Evolutionary conservation across 2,329 filamentous ascomycete genomes (phyloP).

Genomic region (Rachicladosporium sp.): DNA sequence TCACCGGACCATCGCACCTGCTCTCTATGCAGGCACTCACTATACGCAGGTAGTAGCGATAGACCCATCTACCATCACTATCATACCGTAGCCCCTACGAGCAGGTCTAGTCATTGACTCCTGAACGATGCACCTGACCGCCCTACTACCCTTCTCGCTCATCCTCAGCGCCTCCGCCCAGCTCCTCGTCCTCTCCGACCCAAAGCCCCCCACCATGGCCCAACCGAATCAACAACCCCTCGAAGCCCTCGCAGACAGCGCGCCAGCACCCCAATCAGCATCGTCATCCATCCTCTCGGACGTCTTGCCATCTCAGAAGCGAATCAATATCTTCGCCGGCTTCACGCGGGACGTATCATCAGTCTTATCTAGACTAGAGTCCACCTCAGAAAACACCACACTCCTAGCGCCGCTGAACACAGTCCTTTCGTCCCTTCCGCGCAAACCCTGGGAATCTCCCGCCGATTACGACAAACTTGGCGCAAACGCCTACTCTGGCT

Average conservation of each 20-base stretch:
- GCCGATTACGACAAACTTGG: constrained; percentile 59
- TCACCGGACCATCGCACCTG: no score
- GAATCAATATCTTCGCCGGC: constrained; percentile 72
- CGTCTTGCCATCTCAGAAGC: constrained; percentile 65
- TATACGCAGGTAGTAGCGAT: no score
- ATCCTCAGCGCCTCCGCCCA: constrained; percentile 8
- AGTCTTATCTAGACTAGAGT: constrained; percentile 57
- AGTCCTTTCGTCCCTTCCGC: constrained; percentile 62
- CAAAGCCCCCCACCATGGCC: constrained; percentile 6
- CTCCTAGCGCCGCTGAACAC: constrained; percentile 80
- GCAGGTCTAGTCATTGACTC: no score
- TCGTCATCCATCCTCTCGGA: constrained; percentile 60
- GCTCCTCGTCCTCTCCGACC: constrained; percentile 12
- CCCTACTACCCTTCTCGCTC: constrained; percentile 7
- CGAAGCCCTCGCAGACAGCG: constrained; percentile 13
- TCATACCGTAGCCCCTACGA: no score
- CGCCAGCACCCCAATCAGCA: constrained; percentile 11
- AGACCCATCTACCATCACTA: no score
- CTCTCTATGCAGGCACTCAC: no score
- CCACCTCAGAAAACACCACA: constrained; percentile 58
- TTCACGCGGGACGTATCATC: constrained; percentile 63
- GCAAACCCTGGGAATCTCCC: constrained; percentile 77
- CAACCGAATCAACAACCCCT: constrained; percentile 8
- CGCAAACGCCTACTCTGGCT: constrained; percentile 60
- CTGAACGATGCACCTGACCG: no score